These are phyloP conservation scores for Aspergillus floridensis DNA, from an alignment of 2,329 filamentous ascomycete species.

Conservation along the genomic window DNA sequence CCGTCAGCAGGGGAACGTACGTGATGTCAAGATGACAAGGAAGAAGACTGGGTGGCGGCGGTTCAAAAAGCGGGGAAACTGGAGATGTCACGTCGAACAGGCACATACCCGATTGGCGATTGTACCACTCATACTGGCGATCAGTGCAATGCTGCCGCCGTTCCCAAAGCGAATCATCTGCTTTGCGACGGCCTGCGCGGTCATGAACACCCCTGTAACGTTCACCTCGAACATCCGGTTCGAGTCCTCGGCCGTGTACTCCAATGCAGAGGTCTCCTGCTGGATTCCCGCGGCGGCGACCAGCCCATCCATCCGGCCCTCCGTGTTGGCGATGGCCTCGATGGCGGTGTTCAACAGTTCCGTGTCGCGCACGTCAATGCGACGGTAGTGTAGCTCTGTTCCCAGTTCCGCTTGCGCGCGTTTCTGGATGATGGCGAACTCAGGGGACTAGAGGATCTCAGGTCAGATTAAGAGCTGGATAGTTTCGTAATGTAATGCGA, in stretches of 20 bases:
- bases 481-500: not conserved
- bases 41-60: too few species aligned
- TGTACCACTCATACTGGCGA: constrained; percentile 62
- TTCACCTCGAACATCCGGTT: constrained; percentile 64
- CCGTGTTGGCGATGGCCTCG: constrained; percentile 63
- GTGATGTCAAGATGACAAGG: not conserved
- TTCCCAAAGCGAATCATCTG: constrained; percentile 62
- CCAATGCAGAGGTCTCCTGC: constrained; percentile 77
- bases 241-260: constrained; percentile 65
- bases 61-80: too few species aligned
- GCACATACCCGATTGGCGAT: constrained; percentile 50
- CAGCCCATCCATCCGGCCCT: constrained; percentile 75
- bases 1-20: not conserved
- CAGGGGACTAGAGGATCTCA: constrained; percentile 40
- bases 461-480: not conserved
- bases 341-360: constrained; percentile 65
- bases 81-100: not conserved
- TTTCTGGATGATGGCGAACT: constrained; percentile 64
- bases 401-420: constrained; percentile 64
- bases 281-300: constrained; percentile 71
- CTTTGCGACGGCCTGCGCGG: constrained; percentile 61
- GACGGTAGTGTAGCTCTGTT: constrained; percentile 69
- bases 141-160: constrained; percentile 61
- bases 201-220: constrained; percentile 63
- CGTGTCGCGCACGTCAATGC: constrained; percentile 76